These are phyloP conservation scores for Botrytis deweyae DNA, from an alignment of 2,329 filamentous ascomycete genomes.

Conservation along the genomic window DNA sequence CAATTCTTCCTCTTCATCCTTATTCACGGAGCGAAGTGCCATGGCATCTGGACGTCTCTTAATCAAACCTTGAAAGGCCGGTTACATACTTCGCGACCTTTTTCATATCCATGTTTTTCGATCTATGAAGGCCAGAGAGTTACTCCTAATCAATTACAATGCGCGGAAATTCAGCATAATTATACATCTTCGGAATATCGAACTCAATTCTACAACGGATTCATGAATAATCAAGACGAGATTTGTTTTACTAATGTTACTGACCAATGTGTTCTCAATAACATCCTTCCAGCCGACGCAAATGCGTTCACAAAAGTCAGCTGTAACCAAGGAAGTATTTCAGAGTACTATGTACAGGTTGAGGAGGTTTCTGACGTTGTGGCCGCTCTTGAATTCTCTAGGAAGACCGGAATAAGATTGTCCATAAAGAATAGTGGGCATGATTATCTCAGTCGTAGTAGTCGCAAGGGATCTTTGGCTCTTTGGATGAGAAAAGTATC, in stretches of 20 bases:
- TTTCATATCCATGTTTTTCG: slow-evolving; percentile 39
- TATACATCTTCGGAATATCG: slow-evolving; percentile 36
- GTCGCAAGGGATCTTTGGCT: slow-evolving; percentile 25
- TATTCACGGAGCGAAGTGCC: not conserved
- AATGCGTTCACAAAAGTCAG: slow-evolving; percentile 26
- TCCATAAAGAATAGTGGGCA: slow-evolving; percentile 37
- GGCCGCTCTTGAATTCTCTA: slow-evolving; percentile 45
- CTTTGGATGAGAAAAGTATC: slow-evolving; percentile 28
- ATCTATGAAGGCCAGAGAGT: slow-evolving; percentile 32
- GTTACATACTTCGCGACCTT: slow-evolving; percentile 28
- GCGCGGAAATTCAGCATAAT: slow-evolving; percentile 31
- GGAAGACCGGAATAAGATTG: slow-evolving; percentile 44
- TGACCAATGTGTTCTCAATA: slow-evolving; percentile 38
- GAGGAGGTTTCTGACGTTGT: slow-evolving; percentile 45
- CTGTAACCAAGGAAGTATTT: slow-evolving; percentile 28
- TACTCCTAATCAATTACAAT: slow-evolving; percentile 28
- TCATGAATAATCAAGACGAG: slow-evolving; percentile 37
- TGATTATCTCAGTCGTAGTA: slow-evolving; percentile 34
- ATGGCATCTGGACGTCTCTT: slow-evolving; percentile 21
- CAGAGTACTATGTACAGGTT: slow-evolving; percentile 28
- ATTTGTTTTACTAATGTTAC: slow-evolving; percentile 34
- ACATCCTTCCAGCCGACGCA: slow-evolving; percentile 28
- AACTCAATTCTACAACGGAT: slow-evolving; percentile 30
- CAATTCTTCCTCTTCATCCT: not conserved
- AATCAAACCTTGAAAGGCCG: slow-evolving; percentile 32